These are phyloP conservation scores for Candida sojae DNA, from an alignment of 1,139 yeast genomes.

Conservation along the genomic window DNA sequence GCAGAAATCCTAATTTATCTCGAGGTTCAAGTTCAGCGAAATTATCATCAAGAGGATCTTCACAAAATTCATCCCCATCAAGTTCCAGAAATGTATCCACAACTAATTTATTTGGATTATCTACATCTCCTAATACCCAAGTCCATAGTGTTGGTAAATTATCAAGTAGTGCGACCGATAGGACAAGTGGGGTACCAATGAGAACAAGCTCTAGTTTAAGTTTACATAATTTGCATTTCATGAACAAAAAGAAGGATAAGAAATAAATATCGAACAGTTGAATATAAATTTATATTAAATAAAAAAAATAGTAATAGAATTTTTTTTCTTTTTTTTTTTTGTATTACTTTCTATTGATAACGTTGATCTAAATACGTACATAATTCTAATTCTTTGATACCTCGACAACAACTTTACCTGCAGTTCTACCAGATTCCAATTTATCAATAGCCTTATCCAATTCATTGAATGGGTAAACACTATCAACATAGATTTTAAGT, in stretches of 20 bases:
- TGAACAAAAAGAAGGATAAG: slow-evolving; percentile 25
- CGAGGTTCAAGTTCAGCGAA: slow-evolving; percentile 25
- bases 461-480: slow-evolving; percentile 50
- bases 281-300: not conserved
- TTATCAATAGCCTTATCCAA: slow-evolving; percentile 50
- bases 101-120: slow-evolving; percentile 18
- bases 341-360: no score
- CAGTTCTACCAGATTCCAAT: slow-evolving; percentile 49
- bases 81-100: slow-evolving; percentile 30
- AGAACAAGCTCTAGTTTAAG: slow-evolving; percentile 27
- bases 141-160: slow-evolving; percentile 19
- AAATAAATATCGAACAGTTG: not conserved
- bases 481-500: slow-evolving; percentile 51
- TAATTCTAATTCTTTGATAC: not conserved
- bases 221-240: slow-evolving; percentile 29
- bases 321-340: no score
- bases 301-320: not conserved
- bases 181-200: slow-evolving; percentile 27
- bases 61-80: slow-evolving; percentile 29
- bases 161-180: slow-evolving; percentile 36
- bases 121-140: slow-evolving; percentile 1
- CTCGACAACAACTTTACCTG: slow-evolving; percentile 61
- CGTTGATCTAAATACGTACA: not conserved
- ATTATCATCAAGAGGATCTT: slow-evolving; percentile 19
- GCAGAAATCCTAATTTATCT: slow-evolving; percentile 15